Percentiles rank a stretch among this genome's conserved stretches.
These are phyloP conservation scores for Multifurca ochricompacta DNA, from an alignment of 768 basidiomycete species.

Conservation along the genomic window DNA sequence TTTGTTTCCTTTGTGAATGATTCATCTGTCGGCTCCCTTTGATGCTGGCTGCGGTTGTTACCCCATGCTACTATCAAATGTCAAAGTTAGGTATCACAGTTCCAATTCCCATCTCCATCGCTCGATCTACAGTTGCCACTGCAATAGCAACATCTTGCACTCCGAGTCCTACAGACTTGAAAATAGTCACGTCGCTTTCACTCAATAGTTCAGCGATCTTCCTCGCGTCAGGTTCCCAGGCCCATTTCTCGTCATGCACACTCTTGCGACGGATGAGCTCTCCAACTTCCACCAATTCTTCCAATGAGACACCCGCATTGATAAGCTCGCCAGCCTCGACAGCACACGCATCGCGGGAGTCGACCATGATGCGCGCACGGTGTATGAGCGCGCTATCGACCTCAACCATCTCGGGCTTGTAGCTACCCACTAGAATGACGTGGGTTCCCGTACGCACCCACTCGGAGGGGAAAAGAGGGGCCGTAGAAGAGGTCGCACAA, in stretches of 20 bases:
- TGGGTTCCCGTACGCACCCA: conserved; percentile 60
- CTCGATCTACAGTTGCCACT: conserved; percentile 53
- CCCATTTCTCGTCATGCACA: background rate
- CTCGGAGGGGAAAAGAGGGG: conserved; percentile 59
- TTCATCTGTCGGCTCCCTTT: too few relatives aligned
- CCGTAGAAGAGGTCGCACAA: conserved; percentile 62
- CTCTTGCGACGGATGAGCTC: conserved; percentile 36
- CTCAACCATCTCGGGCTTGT: conserved; percentile 75
- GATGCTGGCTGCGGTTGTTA: too few relatives aligned
- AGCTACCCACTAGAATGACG: conserved; percentile 74
- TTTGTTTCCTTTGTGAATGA: too few relatives aligned
- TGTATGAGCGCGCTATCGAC: conserved; percentile 50
- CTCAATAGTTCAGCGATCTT: conserved; percentile 18
- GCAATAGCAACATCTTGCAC: conserved; percentile 86
- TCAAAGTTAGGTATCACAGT: conserved; percentile 30
- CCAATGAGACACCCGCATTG: conserved; percentile 33
- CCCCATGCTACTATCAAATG: too few relatives aligned
- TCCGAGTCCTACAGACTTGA: conserved; percentile 84
- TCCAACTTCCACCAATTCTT: conserved; percentile 60
- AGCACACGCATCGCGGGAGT: conserved; percentile 63
- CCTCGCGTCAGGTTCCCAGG: conserved; percentile 13
- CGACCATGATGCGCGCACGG: conserved; percentile 61
- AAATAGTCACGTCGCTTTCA: conserved; percentile 50
- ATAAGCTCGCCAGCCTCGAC: conserved; percentile 81
- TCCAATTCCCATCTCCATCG: conserved; percentile 48